Evolutionary conservation across 2,329 filamentous ascomycete species (phyloP), one percentile per base, ranked within the genome.

Genomic region (Basipetospora chlamydospora): DNA sequence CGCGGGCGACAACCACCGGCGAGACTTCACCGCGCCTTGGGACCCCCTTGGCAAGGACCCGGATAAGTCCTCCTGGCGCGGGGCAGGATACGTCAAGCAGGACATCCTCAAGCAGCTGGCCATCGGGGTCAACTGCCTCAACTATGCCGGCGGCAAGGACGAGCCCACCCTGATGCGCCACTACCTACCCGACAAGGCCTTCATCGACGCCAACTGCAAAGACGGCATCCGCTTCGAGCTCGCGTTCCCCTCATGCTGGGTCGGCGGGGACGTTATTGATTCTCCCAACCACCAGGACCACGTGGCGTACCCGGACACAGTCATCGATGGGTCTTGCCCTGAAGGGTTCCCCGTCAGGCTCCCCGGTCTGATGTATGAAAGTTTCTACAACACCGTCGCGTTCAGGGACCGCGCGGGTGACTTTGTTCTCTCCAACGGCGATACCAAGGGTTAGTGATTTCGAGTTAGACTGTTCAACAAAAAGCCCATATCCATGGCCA

Each of bases 111-210:
- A 61, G 35, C 80, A 93, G 63, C 85, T 87, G 42, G 84, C 87
- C 8, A 48, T 95, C 20, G 88, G 90, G 3, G 94, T 94, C 71
- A 96, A 96, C 66, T 96, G 90, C 59, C 61, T 98, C 42, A 78
- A 96, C 70, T 95, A 95, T 53, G 22, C 11, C 11, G 49, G 47
- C 22, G 63, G 57, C 17, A 48, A 56, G 0, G 63, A 80, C 2
- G 86, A 94, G 55, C 67, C 70, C 2, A 80, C 86, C 11, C 68
- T 93, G 25, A 80, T 75, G 56, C 84, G 87, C 45, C 87, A 94
- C 56, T 77, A 73, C 52, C 49, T 95, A 47, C 87, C 88, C 0
- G 70, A 79, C 48, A 92, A 93, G 66, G 58, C 59, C 0, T 92
- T 73, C 52, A 66, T 94, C 25, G 86, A 95, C 50, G 67, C 67